Base-by-base conservation (phyloP, 805 yeast species). In the Yarrowia sp. region DNA sequence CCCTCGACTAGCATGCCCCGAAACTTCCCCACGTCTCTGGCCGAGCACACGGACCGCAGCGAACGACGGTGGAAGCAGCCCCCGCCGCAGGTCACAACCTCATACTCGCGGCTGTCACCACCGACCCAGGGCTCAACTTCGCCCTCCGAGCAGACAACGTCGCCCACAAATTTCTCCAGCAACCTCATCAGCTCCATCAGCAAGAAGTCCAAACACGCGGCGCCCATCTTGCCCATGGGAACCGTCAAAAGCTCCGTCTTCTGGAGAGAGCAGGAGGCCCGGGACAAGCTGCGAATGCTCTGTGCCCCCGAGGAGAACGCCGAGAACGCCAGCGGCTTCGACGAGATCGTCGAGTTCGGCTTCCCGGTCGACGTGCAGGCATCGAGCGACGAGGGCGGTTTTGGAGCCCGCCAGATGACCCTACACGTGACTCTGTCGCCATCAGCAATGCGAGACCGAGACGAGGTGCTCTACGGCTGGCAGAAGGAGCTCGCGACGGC, bases 401-500 rank as follows among this genome's bases (percentile, higher is more conserved):
- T 46, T 8, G 65, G 63, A 7, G 64, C 66, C 6, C 63, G 71
- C 4, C 70, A 68, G 32, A 65, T 64, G 68, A 68, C 70, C 4
- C 64, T 68, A 25, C 68, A 67, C 35, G 61, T 68, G 41, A 68
- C 71, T 14, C 64, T 68, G 16, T 65, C 69, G 14, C 71, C 71
- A 2, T 64, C 66, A 3, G 61, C 66, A 1, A 68, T 68, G 71
- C 64, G 71, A 13, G 69, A 66, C 5, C 68, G 66, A 36, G 71
- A 68, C 39, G 68, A 66, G 35, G 55, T 63, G 32, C 64, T 68
- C 22, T 68, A 68, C 33, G 71, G 71, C 32, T 68, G 71, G 71
- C 70, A 68, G 62, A 53, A 63, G 29, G 69, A 68, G 13, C 61
- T 55, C 12, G 61, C 47, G n/a, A n/a, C n/a, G 10, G 12, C 46